phyloP scores from a whole-genome alignment of 1,284 basidiomycete genomes.

The Papiliotrema laurentii region DNA sequence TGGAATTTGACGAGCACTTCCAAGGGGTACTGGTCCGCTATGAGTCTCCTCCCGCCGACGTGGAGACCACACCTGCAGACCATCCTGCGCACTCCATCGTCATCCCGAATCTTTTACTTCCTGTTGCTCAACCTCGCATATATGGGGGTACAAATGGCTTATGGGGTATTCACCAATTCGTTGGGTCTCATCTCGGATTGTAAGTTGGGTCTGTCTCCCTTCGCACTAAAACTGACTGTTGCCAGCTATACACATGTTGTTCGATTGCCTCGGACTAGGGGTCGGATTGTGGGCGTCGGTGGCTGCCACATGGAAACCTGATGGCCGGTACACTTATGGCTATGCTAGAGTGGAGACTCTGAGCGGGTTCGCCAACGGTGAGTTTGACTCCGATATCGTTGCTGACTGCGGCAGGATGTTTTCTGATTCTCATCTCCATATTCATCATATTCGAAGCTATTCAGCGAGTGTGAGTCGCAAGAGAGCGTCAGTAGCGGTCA shows the following conservation, averaged over 20 bases:
- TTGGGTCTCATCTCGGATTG: conserved; percentile 95
- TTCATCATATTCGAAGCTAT: conserved; percentile 99
- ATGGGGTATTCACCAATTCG: conserved; percentile 97
- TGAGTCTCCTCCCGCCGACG: conserved; percentile 25
- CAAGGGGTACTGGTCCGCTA: conserved; percentile 17
- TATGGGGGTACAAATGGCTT: conserved; percentile 93
- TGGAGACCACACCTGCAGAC: conserved; percentile 73
- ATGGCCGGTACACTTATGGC: conserved; percentile 92
- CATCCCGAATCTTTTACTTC: conserved; percentile 95
- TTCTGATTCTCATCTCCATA: conserved; percentile 91
- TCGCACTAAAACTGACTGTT: too few relatives aligned
- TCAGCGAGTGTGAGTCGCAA: conserved; percentile 84
- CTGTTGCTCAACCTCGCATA: conserved; percentile 89
- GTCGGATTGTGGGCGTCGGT: conserved; percentile 95
- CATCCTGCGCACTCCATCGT: conserved; percentile 84
- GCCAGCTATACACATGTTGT: conserved; percentile 97
- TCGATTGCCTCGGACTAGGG: conserved; percentile 96
- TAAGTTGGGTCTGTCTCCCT: too few relatives aligned
- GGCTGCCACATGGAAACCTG: conserved; percentile 95
- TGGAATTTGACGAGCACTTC: conserved; percentile 9
- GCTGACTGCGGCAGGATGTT: conserved; percentile 52
- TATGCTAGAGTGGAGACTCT: conserved; percentile 98
- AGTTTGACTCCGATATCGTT: conserved; percentile 1
- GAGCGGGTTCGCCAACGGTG: conserved; percentile 96
- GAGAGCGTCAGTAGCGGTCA: not conserved